Evolutionary conservation across 768 basidiomycete genomes (phyloP).

Genomic region (Thelephora ganbajun): DNA sequence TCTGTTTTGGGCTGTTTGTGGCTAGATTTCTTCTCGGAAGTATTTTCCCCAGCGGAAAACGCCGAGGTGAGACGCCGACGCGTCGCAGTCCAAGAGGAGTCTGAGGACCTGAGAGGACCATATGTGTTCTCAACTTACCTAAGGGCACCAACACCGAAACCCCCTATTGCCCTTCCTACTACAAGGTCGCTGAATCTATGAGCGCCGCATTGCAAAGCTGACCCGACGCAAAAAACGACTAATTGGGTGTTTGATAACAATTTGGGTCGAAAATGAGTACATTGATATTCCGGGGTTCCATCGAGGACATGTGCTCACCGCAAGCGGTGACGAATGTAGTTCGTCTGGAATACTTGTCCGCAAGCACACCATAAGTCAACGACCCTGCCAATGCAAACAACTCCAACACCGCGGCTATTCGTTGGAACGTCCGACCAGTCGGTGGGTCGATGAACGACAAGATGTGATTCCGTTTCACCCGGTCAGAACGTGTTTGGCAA

Average conservation of each 20-base stretch:
- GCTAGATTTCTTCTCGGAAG: no score
- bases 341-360: constrained; percentile 55
- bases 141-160: constrained; percentile 57
- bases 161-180: constrained; percentile 62
- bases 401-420: constrained; percentile 60
- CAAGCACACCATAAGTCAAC: constrained; percentile 47
- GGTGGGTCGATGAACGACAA: not conserved
- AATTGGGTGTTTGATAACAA: not conserved
- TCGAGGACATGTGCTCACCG: constrained; percentile 25
- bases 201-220: constrained; percentile 52
- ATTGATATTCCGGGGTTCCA: no score
- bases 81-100: no score
- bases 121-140: constrained; percentile 21
- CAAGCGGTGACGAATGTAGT: constrained; percentile 56
- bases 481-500: not conserved
- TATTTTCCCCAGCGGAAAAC: no score
- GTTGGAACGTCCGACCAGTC: not conserved
- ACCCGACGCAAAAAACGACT: constrained; percentile 66
- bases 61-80: no score
- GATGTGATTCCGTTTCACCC: not conserved
- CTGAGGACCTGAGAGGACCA: no score
- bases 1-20: no score
- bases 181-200: constrained; percentile 41
- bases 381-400: constrained; percentile 72
- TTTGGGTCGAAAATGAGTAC: not conserved